Percentiles rank a stretch among this genome's conserved stretches.
Evolutionary conservation across 2,329 filamentous ascomycete genomes (phyloP).

Genomic region (Colletotrichum tropicale): DNA sequence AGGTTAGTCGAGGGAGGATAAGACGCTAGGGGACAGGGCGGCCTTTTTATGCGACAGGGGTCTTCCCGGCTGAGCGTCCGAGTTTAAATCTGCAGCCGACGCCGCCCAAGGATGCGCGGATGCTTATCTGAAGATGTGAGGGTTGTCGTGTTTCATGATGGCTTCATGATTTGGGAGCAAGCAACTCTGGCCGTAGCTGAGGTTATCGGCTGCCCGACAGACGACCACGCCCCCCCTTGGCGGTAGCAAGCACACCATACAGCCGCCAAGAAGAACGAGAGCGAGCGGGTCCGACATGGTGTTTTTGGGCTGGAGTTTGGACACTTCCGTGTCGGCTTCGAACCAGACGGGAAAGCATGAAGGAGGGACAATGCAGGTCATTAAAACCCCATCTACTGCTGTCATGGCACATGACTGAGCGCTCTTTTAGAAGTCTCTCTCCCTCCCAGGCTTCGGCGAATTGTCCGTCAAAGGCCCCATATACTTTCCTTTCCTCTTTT

Average conservation of each 20-base stretch:
- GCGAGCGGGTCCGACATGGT: not conserved
- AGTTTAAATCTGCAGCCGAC: constrained; percentile 12
- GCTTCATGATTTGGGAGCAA: constrained; percentile 21
- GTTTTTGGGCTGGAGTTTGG: not conserved
- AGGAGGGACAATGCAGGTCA: not conserved
- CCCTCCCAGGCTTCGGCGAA: not conserved
- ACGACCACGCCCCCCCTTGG: not conserved
- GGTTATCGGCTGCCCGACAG: not conserved
- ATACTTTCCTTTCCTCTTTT: not conserved
- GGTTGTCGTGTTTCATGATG: constrained; percentile 22
- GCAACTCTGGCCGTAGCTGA: not conserved
- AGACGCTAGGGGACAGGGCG: not conserved
- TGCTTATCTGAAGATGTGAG: constrained; percentile 18
- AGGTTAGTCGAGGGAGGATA: not conserved
- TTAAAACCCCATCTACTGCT: constrained; percentile 11
- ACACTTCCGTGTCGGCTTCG: not conserved
- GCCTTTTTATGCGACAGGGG: not conserved
- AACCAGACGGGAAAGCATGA: not conserved
- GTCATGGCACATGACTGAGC: not conserved
- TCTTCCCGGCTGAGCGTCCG: not conserved
- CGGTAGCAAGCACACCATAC: not conserved
- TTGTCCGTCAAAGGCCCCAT: not conserved
- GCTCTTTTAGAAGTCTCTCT: not conserved
- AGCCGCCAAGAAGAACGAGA: constrained; percentile 2
- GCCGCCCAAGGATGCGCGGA: constrained; percentile 9